Evolutionary conservation across 768 basidiomycete genomes (phyloP).

Genomic region (Suillus brevipes): DNA sequence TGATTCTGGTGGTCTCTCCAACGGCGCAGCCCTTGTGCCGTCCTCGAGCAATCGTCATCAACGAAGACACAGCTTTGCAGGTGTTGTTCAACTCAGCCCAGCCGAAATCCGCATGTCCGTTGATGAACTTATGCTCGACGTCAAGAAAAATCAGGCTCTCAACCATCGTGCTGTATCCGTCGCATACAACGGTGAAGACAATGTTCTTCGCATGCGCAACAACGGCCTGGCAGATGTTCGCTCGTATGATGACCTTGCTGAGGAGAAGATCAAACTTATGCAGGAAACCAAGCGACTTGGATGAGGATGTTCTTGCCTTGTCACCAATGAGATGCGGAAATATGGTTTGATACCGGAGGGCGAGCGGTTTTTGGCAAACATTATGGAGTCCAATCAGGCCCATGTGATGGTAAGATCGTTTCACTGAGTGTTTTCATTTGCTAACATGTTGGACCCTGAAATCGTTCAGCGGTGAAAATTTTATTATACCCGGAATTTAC

Average conservation of each 20-base stretch:
- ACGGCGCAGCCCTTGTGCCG: constrained; percentile 43
- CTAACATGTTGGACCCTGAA: constrained; percentile 29
- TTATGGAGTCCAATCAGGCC: constrained; percentile 96
- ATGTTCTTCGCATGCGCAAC: constrained; percentile 60
- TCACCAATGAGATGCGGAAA: constrained; percentile 99
- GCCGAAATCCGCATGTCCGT: constrained; percentile 70
- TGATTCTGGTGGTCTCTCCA: constrained; percentile 42
- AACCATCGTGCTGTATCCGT: constrained; percentile 88
- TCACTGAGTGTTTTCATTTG: neutral
- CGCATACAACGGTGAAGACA: constrained; percentile 83
- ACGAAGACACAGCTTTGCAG: constrained; percentile 84
- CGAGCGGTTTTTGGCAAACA: constrained; percentile 96
- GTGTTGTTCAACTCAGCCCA: constrained; percentile 62
- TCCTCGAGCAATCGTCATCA: constrained; percentile 58
- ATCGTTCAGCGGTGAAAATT: constrained; percentile 92
- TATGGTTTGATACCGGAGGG: constrained; percentile 96
- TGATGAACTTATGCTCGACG: constrained; percentile 75
- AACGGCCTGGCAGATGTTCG: constrained; percentile 72
- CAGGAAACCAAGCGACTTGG: constrained; percentile 86
- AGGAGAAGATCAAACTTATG: constrained; percentile 94
- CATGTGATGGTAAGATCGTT: constrained; percentile 87
- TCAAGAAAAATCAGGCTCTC: constrained; percentile 66
- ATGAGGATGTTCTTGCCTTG: constrained; percentile 89
- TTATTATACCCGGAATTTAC: constrained; percentile 94
- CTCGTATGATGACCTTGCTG: constrained; percentile 83